phyloP scores from a whole-genome alignment of 2,329 filamentous ascomycete species.

The Colletotrichum cereale region DNA sequence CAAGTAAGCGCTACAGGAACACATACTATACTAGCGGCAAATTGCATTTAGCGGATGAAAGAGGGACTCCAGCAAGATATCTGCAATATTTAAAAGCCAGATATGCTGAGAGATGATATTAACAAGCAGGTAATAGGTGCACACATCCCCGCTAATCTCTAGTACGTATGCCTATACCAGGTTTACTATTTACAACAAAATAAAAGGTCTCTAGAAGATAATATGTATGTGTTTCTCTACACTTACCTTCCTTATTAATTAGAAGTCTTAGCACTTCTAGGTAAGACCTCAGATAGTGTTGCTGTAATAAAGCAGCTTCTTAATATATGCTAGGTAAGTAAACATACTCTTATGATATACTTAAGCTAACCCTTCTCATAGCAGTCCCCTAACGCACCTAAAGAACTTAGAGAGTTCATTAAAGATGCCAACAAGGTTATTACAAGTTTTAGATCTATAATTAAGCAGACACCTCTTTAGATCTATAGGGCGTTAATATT shows the following conservation, averaged over 20 bases:
- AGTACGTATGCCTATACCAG: constrained; percentile 10
- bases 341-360: neutral
- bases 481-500: neutral
- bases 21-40: neutral
- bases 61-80: neutral
- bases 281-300: neutral
- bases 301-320: neutral
- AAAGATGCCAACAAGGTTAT: neutral
- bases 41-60: constrained; percentile 1
- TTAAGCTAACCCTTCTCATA: neutral
- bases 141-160: neutral
- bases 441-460: neutral
- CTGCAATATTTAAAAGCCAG: constrained; percentile 9
- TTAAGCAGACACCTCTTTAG: neutral
- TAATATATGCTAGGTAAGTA: neutral
- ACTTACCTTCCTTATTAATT: constrained; percentile 8
- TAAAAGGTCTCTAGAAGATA: neutral
- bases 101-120: neutral
- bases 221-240: neutral
- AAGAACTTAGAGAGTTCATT: neutral
- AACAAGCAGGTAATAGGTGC: neutral
- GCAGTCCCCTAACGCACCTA: neutral
- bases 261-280: constrained; percentile 9
- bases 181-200: constrained; percentile 12
- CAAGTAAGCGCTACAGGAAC: neutral